Conservation (phyloP, 164 flowering plant genomes). For the Nelumbo lutea region DNA sequence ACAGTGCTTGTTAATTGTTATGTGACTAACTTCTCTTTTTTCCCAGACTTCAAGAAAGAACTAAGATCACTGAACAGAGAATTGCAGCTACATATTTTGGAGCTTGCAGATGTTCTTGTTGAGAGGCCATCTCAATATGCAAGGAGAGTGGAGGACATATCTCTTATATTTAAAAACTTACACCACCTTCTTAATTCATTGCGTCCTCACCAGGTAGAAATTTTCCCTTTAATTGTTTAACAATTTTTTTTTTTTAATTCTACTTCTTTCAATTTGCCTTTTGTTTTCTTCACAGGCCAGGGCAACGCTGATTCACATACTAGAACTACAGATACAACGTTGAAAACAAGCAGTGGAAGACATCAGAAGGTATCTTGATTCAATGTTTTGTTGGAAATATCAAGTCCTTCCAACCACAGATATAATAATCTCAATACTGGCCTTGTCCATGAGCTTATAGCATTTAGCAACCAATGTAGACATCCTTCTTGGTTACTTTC, state of each 20-base stretch:
- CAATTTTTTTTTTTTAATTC: too few species aligned
- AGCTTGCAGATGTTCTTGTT: constrained; percentile 93
- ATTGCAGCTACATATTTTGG: constrained; percentile 79
- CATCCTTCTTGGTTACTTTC: background rate
- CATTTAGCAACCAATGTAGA: background rate
- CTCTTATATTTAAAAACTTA: constrained; percentile 82
- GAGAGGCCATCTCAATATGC: constrained; percentile 96
- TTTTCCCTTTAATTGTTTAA: background rate
- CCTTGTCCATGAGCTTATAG: background rate
- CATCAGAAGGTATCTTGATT: constrained; percentile 58
- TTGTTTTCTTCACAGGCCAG: constrained; percentile 49
- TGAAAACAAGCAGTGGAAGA: constrained; percentile 92
- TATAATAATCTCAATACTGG: background rate
- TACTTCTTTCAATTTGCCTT: background rate
- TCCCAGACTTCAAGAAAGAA: constrained; percentile 78
- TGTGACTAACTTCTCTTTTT: background rate
- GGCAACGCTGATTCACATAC: constrained; percentile 80
- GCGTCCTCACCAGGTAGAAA: constrained; percentile 84
- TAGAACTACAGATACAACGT: constrained; percentile 78
- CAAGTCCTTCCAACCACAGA: background rate
- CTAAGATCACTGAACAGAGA: constrained; percentile 77
- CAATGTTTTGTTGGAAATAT: background rate
- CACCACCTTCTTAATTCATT: constrained; percentile 88
- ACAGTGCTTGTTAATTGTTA: background rate
- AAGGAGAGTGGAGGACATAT: constrained; percentile 86